Conservation (phyloP, 768 basidiomycete genomes). For the Leccinum fibrillosum region DNA sequence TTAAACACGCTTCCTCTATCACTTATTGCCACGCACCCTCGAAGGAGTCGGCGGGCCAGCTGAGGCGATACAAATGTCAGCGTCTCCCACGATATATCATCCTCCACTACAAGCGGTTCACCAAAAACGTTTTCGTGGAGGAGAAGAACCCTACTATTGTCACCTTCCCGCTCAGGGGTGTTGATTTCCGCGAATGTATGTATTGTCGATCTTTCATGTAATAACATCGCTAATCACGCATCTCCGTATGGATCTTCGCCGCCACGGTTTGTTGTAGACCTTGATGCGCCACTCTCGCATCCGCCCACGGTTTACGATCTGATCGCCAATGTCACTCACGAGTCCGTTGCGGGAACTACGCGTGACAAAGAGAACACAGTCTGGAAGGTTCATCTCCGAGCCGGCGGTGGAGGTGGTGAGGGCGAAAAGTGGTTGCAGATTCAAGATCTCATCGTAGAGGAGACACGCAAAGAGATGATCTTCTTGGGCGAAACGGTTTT, state of each 20-base stretch:
- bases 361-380: constrained; percentile 87
- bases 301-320: constrained; percentile 83
- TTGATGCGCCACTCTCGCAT: constrained; percentile 63
- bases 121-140: constrained; percentile 93
- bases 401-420: constrained; percentile 72
- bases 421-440: constrained; percentile 95
- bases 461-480: constrained; percentile 97
- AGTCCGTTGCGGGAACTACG: constrained; percentile 94
- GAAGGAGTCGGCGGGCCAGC: constrained; percentile 80
- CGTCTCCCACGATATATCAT: constrained; percentile 89
- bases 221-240: constrained; percentile 19
- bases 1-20: constrained; percentile 13
- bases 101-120: constrained; percentile 94
- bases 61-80: constrained; percentile 89
- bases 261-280: constrained; percentile 48
- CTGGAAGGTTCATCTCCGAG: constrained; percentile 88
- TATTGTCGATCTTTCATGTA: constrained; percentile 24
- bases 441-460: constrained; percentile 94
- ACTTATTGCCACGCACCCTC: constrained; percentile 14
- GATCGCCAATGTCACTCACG: constrained; percentile 92
- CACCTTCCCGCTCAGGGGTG: constrained; percentile 90
- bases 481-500: constrained; percentile 95
- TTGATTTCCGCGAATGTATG: constrained; percentile 92
- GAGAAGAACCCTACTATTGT: constrained; percentile 99
- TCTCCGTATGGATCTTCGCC: constrained; percentile 25